Evolutionary conservation across 371 early-diverging fungal genomes (phyloP), one percentile per base, ranked within the genome.

Genomic region (Apophysomyces sp.): DNA sequence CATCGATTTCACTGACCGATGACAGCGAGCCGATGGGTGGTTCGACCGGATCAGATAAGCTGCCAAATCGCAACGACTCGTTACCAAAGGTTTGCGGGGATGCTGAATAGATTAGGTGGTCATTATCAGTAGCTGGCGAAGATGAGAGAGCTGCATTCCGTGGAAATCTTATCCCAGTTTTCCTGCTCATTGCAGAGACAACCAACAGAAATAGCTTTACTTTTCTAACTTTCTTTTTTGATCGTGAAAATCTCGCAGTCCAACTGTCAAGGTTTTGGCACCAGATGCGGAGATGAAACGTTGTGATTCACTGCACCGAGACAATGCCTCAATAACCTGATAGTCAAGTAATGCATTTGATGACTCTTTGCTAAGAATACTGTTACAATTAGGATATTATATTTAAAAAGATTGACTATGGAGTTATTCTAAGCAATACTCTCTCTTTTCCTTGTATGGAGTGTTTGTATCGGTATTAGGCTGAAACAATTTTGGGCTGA

Each of bases 1-100:
- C 73, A 26, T 73, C 67, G 28, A 67, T 64, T 52, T 69, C 69
- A 31, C 69, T 69, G 12, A 16, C 21, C 11, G 54, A 72, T 56
- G 26, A 67, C 52, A 78, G 74, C 69, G 67, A 65, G 13, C 41
- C 54, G 27, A 67, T 69, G 30, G 54, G 30, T 54, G 54, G 49
- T 44, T 44, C 49, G 21, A 44, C 49, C 6, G 49, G 49, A 44
- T 44, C 49, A 21, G 49, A 21, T 7, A 44, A 21, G 49, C 49
- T 21, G 21, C 49, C 49, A 21, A 44, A 44, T 16, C 21, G 49
- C 21, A 44, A 44, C 21, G 49, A 21, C 11, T 44, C 49, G 21
- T 8, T 44, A 44, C 49, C 21, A 21, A 44, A 44, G 8, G 49
- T 44, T 44, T 44, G 49, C 24, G 49, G 49, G 9, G 49, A 44